Evolutionary conservation across 2,329 filamentous ascomycete species (phyloP), one percentile per base, ranked within the genome.

Genomic region (Shiraia sp.): DNA sequence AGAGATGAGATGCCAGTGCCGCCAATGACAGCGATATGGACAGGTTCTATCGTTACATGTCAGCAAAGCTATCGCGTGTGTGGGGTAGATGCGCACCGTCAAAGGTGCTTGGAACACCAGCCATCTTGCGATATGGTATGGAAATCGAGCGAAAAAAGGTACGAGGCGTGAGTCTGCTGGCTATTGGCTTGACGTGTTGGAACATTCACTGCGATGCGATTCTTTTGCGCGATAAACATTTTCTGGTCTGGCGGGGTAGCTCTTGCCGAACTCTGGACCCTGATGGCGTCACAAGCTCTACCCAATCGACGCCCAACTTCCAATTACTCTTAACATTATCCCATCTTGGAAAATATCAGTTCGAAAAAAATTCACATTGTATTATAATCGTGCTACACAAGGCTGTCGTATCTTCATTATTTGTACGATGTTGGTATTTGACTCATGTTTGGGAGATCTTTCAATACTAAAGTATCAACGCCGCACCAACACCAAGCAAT

Each of bases 1-100:
- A 99, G 86, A 57, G 89, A 85, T 69, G 87, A 84, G 50, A 99
- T 86, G 40, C 93, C 93, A 27, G 93, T 99, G 60, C 93, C 93
- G 62, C 75, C 75, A 42, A 78, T 78, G 31, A 78, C 75, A 51
- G 74, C 75, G 41, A 78, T 77, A 42, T 68, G 68, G 49, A 78
- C 72, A 28, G 75, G 73, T 42, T 70, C 75, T 77, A 59, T 17
- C 8, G 10, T 9, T 14, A 24, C 1, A 17, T 47, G 37, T 61
- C 34, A 55, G 51, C 31, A 31, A 15, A 17, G 28, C 2, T 23
- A 10, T 16, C 23, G 25, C 17, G 22, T 4, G 24, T 31, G n/a
- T 22, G 22, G 23, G 28, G 25, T 26, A 24, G 13, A 13, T 29
- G 49, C 55, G 36, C 31, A 63, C 63, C 61, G 42, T 65, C 55